Base-by-base conservation (phyloP, 768 basidiomycete species). In the Lactarius tabidus region DNA sequence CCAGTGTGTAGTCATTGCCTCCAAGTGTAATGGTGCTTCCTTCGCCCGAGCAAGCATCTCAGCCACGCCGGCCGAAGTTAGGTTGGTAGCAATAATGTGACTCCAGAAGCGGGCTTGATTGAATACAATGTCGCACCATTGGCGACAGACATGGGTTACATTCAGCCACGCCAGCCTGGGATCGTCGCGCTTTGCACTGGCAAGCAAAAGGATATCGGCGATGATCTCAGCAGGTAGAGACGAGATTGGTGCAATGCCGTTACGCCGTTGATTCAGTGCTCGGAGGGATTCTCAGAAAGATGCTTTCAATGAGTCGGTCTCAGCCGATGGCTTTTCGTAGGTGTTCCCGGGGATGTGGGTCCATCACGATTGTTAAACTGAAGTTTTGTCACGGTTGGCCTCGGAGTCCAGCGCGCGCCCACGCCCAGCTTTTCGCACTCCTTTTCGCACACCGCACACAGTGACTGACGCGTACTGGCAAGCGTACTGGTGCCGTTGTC, bases 21-120 rank as follows among this genome's bases (percentile, higher is more conserved):
- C 28, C 2, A 63, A 15, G 26, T 51, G 35, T n/a, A 67, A 39
- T 2, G 66, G 66, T 1, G 48, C 54, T 41, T 33, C 57, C 53
- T 60, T 63, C 4, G 66, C 53, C n/a, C 62, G 66, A 4, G 53
- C 9, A 14, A 64, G 58, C 31, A 67, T 64, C 38, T 41, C 39
- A 6, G 53, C 17, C 4, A 28, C 38, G 28, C 54, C 54, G 20
- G 6, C 29, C 33, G 20, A 28, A 18, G 39, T 56, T 1, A 53
- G 14, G 7, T 4, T 53, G 7, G 62, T 28, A 41, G 57, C 57
- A 43, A 20, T 8, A 6, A 43, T 20, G 41, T 43, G 41, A 9
- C 20, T 43, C 41, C 41, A 43, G 20, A 43, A 20, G 41, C 20
- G 41, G 15, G 41, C 8, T 20, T 43, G 41, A 43, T 43, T 43